A percentile compares a stretch with the other conserved stretches of the same genome.
These are phyloP conservation scores for Teratosphaeria destructans DNA, from an alignment of 2,329 filamentous ascomycete genomes.

Conservation along the genomic window DNA sequence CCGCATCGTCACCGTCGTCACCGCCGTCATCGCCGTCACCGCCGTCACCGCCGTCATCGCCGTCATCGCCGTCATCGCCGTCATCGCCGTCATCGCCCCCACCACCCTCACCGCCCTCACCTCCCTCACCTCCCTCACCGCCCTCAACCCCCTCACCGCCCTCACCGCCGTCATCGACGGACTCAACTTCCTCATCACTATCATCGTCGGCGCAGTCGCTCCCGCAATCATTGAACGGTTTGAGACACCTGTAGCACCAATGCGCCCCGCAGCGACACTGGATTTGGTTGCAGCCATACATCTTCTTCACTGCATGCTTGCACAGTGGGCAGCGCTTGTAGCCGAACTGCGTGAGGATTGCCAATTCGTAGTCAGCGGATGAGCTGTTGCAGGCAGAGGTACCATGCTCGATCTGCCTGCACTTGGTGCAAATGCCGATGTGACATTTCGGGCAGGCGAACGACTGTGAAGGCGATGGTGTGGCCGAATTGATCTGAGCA, in stretches of 20 bases:
- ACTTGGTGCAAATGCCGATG: slow-evolving; percentile 33
- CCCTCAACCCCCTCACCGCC: slow-evolving; percentile 8
- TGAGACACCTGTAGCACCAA: slow-evolving; percentile 39
- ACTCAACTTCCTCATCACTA: slow-evolving; percentile 17
- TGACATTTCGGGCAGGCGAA: slow-evolving; percentile 37
- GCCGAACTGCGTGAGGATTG: slow-evolving; percentile 33
- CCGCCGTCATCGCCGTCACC: slow-evolving; percentile 19
- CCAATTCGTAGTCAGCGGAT: slow-evolving; percentile 26
- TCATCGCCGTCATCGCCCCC: slow-evolving; percentile 21
- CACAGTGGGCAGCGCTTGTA: slow-evolving; percentile 44
- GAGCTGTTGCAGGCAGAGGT: slow-evolving; percentile 27
- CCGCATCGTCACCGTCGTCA: slow-evolving; percentile 8
- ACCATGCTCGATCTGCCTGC: slow-evolving; percentile 33
- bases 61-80: slow-evolving; percentile 11
- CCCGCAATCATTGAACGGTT: slow-evolving; percentile 26
- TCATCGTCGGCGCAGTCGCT: slow-evolving; percentile 16
- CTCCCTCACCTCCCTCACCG: slow-evolving; percentile 13
- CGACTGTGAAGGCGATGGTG: not conserved
- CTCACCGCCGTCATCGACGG: slow-evolving; percentile 16
- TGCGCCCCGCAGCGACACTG: slow-evolving; percentile 34
- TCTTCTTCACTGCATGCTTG: slow-evolving; percentile 35
- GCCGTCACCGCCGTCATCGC: slow-evolving; percentile 5
- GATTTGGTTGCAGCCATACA: slow-evolving; percentile 41
- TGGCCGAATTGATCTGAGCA: not conserved
- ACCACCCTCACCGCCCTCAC: not conserved